Conservation (phyloP, 768 basidiomycete species). For the Boletus fagicola region DNA sequence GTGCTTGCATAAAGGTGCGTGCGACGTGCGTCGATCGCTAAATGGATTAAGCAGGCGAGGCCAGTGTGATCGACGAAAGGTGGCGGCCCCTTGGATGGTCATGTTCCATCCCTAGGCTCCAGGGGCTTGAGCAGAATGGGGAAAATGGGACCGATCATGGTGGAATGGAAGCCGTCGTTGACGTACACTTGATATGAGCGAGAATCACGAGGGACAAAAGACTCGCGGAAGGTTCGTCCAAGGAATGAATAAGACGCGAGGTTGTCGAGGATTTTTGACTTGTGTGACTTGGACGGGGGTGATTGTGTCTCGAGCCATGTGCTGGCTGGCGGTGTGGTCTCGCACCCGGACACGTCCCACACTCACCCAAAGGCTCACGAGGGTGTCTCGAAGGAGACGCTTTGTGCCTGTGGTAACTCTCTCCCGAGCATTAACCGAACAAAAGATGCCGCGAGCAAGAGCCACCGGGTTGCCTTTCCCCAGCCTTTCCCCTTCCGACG, state of each 20-base stretch:
- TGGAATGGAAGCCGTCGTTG: no score
- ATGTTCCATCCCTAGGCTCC: neutral
- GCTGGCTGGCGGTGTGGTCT: neutral
- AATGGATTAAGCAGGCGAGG: neutral
- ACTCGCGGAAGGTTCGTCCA: neutral
- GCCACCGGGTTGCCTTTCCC: neutral
- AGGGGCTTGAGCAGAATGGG: neutral
- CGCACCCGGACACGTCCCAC: neutral
- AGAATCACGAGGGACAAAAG: neutral
- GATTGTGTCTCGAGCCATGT: neutral
- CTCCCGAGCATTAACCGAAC: constrained; percentile 1
- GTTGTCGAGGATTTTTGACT: neutral
- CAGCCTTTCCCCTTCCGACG: constrained; percentile 1
- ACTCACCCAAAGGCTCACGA: neutral
- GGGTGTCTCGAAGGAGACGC: neutral
- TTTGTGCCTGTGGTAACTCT: neutral
- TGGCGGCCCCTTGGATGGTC: neutral
- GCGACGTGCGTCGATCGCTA: neutral
- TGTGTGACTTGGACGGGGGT: neutral
- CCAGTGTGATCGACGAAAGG: neutral
- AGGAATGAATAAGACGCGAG: neutral
- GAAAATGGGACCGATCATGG: neutral
- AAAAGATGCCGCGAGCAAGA: neutral
- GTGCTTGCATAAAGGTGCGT: neutral
- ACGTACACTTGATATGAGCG: neutral